Conservation (phyloP, 371 early-diverging fungal genomes). For the Mucor saturninus region DNA sequence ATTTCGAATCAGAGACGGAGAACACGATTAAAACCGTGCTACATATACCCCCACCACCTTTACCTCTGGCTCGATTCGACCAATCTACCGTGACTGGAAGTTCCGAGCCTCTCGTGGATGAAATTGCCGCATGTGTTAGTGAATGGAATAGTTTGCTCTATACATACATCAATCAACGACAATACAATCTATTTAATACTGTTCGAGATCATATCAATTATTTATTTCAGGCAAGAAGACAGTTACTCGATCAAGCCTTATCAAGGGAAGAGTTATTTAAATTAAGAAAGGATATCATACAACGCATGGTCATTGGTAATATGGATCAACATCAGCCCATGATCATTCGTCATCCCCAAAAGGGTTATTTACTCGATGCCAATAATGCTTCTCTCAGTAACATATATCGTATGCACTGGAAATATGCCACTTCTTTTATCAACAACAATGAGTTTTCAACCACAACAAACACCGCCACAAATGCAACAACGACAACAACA, state of each 20-base stretch:
- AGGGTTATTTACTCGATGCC: conserved; percentile 65
- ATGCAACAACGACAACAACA: background rate
- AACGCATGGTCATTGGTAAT: conserved; percentile 64
- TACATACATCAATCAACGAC: conserved; percentile 54
- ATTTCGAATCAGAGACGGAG: conserved; percentile 17
- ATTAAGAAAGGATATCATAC: conserved; percentile 63
- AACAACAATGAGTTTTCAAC: background rate
- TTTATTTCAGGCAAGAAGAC: conserved; percentile 69
- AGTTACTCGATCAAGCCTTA: conserved; percentile 69
- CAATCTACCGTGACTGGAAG: conserved; percentile 61
- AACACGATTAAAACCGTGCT: conserved; percentile 2
- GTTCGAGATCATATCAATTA: conserved; percentile 62
- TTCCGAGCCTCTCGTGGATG: conserved; percentile 72
- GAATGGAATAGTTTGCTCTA: conserved; percentile 70
- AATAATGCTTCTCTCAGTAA: conserved; percentile 61
- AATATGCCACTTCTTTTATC: conserved; percentile 34
- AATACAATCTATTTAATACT: conserved; percentile 60
- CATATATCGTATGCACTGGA: conserved; percentile 63
- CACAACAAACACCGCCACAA: background rate
- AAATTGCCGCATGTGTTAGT: conserved; percentile 67
- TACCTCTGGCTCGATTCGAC: conserved; percentile 56
- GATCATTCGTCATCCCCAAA: conserved; percentile 69
- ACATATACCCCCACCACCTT: conserved; percentile 44
- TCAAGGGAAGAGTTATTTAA: conserved; percentile 65
- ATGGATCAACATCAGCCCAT: conserved; percentile 58